phyloP scores from a whole-genome alignment of 2,329 filamentous ascomycete genomes.

The Fusarium tuaranense region DNA sequence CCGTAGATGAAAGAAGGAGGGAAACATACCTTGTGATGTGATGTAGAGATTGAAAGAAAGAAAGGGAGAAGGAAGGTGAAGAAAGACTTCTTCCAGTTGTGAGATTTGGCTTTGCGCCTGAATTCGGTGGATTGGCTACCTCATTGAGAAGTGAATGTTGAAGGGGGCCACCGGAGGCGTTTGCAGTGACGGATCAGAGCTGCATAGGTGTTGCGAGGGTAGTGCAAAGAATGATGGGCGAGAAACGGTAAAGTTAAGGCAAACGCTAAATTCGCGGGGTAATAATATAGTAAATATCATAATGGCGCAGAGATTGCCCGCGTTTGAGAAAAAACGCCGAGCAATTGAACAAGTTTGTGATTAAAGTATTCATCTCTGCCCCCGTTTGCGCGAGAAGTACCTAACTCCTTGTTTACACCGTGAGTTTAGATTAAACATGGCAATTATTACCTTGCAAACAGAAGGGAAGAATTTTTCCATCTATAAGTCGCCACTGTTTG shows the following conservation, averaged over 20 bases:
- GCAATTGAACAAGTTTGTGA: background rate
- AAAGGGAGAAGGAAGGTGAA: background rate
- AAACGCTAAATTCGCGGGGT: background rate
- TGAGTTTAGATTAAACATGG: background rate
- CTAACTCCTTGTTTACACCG: background rate
- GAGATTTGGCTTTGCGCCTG: background rate
- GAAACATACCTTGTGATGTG: background rate
- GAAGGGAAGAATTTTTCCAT: background rate
- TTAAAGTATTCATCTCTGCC: background rate
- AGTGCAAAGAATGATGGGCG: background rate
- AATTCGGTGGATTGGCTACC: background rate
- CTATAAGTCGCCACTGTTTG: background rate
- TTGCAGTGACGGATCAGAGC: background rate
- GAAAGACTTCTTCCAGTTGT: background rate
- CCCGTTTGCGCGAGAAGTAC: background rate
- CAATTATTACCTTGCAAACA: background rate
- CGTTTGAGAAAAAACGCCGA: constrained; percentile 1
- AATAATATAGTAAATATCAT: background rate
- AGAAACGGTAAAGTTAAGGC: background rate
- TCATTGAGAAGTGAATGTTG: background rate
- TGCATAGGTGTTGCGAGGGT: constrained; percentile 1
- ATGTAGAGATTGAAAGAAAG: background rate
- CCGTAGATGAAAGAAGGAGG: background rate
- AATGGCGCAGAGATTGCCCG: background rate
- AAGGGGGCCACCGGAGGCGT: background rate